Percentiles rank a stretch among this genome's conserved stretches.
Evolutionary conservation across 2,329 filamentous ascomycete genomes (phyloP).

Genomic region (Fusarium palustre): DNA sequence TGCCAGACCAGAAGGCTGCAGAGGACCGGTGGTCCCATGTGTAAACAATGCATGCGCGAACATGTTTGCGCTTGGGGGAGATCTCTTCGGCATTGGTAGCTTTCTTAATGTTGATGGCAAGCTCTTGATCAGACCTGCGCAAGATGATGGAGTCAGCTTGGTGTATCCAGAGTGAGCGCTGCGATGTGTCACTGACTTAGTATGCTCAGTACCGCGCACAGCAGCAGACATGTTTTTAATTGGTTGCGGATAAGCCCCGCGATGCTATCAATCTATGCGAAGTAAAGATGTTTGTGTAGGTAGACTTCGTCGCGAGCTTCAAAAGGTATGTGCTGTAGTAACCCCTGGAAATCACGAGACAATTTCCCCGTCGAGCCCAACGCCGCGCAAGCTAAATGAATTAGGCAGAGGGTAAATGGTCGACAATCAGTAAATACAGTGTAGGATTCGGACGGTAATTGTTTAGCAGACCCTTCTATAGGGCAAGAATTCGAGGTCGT

Average conservation of each 20-base stretch:
- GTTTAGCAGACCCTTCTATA: constrained; percentile 9
- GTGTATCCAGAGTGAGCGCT: constrained; percentile 9
- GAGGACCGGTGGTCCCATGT: constrained; percentile 99
- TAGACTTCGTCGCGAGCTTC: constrained; percentile 22
- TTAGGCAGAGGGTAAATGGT: constrained; percentile 6
- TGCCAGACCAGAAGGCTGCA: constrained; percentile 93
- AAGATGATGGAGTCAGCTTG: constrained; percentile 30
- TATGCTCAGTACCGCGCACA: constrained; percentile 53
- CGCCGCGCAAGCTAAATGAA: constrained; percentile 32
- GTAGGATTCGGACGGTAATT: not conserved
- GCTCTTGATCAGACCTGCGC: constrained; percentile 73
- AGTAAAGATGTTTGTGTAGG: constrained; percentile 16
- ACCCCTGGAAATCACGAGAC: constrained; percentile 47
- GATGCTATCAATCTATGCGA: constrained; percentile 16
- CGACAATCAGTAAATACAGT: not conserved
- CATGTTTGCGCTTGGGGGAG: constrained; percentile 87
- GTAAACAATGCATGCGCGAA: constrained; percentile 96
- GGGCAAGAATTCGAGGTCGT: constrained; percentile 35
- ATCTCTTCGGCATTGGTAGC: constrained; percentile 76
- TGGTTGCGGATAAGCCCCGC: constrained; percentile 32
- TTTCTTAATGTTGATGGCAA: constrained; percentile 77
- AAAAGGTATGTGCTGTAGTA: constrained; percentile 5
- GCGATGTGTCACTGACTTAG: constrained; percentile 49
- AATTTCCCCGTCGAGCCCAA: constrained; percentile 39
- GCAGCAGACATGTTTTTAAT: constrained; percentile 48